These are phyloP conservation scores for Bryoglossum gracile DNA, from an alignment of 495 filamentous ascomycete genomes.

Conservation along the genomic window DNA sequence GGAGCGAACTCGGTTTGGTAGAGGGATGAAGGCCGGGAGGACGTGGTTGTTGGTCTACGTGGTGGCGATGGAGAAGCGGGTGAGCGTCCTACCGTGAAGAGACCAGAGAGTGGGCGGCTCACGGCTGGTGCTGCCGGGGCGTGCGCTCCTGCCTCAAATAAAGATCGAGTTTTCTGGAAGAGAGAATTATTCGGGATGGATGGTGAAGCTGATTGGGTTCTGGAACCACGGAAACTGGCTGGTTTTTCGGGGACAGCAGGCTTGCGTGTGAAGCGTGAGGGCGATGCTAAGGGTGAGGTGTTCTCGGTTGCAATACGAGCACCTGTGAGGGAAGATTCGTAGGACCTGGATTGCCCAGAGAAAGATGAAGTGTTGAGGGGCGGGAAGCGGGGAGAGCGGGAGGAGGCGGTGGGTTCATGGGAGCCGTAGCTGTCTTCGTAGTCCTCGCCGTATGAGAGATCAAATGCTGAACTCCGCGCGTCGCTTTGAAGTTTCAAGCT, in stretches of 20 bases:
- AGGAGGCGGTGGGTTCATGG: too few species aligned
- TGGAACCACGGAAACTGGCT: too few species aligned
- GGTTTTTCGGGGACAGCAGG: too few species aligned
- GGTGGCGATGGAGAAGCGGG: slow-evolving; percentile 7
- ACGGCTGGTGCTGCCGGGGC: not conserved
- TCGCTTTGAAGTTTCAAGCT: too few species aligned
- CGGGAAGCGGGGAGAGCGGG: not conserved
- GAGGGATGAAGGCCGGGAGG: slow-evolving; percentile 3
- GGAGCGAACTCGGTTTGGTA: not conserved
- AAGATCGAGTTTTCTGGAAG: slow-evolving; percentile 19
- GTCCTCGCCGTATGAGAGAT: too few species aligned
- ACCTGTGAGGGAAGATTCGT: slow-evolving; percentile 5
- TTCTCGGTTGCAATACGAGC: too few species aligned
- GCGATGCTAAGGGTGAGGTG: too few species aligned
- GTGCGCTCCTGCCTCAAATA: slow-evolving; percentile 14
- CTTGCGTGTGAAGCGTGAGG: too few species aligned
- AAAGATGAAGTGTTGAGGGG: not conserved
- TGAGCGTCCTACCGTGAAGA: not conserved
- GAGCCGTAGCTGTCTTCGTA: too few species aligned
- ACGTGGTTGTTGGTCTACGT: not conserved
- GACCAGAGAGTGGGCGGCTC: slow-evolving; percentile 4
- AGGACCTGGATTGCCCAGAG: not conserved
- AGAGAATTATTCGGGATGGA: slow-evolving; percentile 4
- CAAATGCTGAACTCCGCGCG: too few species aligned
- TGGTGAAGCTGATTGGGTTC: slow-evolving; percentile 1